A percentile compares a stretch with the other conserved stretches of the same genome.
phyloP scores from a whole-genome alignment of 345 rosid genomes.

The Turritis glabra region DNA sequence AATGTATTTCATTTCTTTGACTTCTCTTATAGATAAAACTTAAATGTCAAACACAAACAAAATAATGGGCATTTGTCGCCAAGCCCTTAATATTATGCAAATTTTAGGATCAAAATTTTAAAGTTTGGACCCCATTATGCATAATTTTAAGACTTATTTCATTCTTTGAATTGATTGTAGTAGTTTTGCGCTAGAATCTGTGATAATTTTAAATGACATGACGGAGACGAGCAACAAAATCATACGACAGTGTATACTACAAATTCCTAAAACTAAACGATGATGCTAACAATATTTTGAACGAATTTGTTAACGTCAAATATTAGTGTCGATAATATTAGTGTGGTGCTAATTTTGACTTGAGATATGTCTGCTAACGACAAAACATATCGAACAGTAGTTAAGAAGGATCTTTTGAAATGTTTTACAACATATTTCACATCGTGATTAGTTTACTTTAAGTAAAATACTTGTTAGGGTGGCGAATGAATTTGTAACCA shows the following conservation, averaged over 20 bases:
- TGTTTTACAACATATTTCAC: background rate
- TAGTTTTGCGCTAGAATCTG: background rate
- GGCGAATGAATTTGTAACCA: constrained; percentile 18
- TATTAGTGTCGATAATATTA: background rate
- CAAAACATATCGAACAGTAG: background rate
- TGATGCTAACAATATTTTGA: background rate
- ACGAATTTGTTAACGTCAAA: background rate
- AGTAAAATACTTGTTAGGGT: background rate
- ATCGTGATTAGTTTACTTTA: background rate
- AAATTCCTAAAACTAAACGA: background rate
- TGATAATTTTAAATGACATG: background rate
- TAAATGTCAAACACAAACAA: background rate
- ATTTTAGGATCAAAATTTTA: background rate
- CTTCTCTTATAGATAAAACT: background rate
- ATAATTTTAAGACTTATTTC: background rate
- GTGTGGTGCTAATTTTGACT: background rate
- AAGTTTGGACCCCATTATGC: background rate
- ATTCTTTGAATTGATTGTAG: background rate
- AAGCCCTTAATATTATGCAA: background rate
- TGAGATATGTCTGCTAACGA: background rate
- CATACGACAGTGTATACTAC: background rate
- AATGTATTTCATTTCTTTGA: background rate
- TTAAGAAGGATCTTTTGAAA: background rate
- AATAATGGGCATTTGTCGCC: background rate
- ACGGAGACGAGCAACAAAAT: background rate